A percentile compares a stretch with the other conserved stretches of the same genome.
phyloP scores from a whole-genome alignment of 2,329 filamentous ascomycete species.

The Clonostachys sp. region DNA sequence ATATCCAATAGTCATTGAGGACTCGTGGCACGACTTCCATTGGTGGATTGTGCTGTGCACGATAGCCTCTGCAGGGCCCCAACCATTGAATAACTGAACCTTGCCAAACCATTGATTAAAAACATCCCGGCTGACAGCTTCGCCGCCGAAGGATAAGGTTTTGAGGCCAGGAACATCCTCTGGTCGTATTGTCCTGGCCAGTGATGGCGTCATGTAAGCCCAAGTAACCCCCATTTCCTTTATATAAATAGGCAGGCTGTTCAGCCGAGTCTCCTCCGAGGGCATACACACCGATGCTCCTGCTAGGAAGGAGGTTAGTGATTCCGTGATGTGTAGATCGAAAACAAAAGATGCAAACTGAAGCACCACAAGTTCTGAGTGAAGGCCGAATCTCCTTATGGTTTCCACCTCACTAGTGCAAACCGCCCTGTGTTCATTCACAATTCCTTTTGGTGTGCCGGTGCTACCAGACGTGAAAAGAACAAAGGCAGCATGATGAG shows the following conservation, averaged over 20 bases:
- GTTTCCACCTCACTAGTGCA: slow-evolving; percentile 8
- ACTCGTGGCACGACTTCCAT: slow-evolving; percentile 8
- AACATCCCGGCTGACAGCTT: slow-evolving; percentile 23
- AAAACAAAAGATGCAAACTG: slow-evolving; percentile 9
- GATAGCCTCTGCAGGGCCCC: slow-evolving; percentile 12
- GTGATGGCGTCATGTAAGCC: slow-evolving; percentile 4
- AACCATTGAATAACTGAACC: slow-evolving; percentile 26
- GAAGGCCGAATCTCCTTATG: neutral
- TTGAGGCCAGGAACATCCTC: slow-evolving; percentile 5
- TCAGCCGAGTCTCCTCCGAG: slow-evolving; percentile 5
- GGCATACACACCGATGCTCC: slow-evolving; percentile 9
- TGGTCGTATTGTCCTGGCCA: slow-evolving; percentile 1
- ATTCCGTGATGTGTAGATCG: slow-evolving; percentile 6
- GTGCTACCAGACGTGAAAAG: slow-evolving; percentile 6
- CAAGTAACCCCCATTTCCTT: slow-evolving; percentile 6
- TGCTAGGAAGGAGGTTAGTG: slow-evolving; percentile 2
- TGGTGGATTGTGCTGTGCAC: slow-evolving; percentile 11
- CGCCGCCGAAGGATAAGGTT: slow-evolving; percentile 10
- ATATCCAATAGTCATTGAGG: slow-evolving; percentile 6
- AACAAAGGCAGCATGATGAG: slow-evolving; percentile 2
- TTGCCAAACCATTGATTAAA: slow-evolving; percentile 8
- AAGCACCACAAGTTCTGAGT: neutral
- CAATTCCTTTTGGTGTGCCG: slow-evolving; percentile 12
- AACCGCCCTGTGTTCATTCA: slow-evolving; percentile 10
- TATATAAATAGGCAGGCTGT: slow-evolving; percentile 6